A percentile compares a stretch with the other conserved stretches of the same genome.
Conservation (phyloP, 2,329 filamentous ascomycete species). For the Magnaporthales sp. region DNA sequence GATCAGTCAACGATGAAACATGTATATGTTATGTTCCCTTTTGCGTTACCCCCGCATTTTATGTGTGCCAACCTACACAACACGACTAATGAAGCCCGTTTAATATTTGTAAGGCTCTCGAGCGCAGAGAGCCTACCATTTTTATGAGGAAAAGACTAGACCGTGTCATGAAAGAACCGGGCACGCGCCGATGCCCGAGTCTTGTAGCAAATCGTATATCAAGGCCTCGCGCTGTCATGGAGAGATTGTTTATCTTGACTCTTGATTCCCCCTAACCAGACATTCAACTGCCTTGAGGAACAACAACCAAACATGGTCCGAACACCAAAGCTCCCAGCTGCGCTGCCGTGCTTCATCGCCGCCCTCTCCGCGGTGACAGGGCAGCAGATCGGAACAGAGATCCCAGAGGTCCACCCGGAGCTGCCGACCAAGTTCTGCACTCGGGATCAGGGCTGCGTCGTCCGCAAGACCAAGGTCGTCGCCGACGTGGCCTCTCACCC, state of each 20-base stretch:
- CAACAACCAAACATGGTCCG: not conserved
- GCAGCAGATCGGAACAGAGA: slow-evolving; percentile 15
- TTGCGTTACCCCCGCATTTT: not conserved
- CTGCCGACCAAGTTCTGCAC: slow-evolving; percentile 17
- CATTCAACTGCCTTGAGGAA: not conserved
- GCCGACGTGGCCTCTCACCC: slow-evolving; percentile 13
- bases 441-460: slow-evolving; percentile 13
- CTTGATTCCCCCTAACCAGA: not conserved
- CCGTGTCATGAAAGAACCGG: not conserved
- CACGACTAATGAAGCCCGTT: not conserved
- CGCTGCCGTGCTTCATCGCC: slow-evolving; percentile 9
- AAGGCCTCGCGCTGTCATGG: not conserved
- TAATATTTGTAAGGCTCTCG: not conserved
- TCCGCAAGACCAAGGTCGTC: slow-evolving; percentile 14
- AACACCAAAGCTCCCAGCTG: slow-evolving; percentile 2
- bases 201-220: not conserved
- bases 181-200: not conserved
- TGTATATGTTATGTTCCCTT: not conserved
- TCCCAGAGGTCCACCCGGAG: slow-evolving; percentile 16
- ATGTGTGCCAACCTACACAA: too few species aligned
- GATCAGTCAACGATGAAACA: not conserved
- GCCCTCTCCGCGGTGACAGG: slow-evolving; percentile 5
- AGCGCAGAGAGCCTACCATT: not conserved
- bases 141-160: not conserved
- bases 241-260: not conserved